Evolutionary conservation across 768 basidiomycete genomes (phyloP).

Genomic region (Amanita pseudoporphyria): DNA sequence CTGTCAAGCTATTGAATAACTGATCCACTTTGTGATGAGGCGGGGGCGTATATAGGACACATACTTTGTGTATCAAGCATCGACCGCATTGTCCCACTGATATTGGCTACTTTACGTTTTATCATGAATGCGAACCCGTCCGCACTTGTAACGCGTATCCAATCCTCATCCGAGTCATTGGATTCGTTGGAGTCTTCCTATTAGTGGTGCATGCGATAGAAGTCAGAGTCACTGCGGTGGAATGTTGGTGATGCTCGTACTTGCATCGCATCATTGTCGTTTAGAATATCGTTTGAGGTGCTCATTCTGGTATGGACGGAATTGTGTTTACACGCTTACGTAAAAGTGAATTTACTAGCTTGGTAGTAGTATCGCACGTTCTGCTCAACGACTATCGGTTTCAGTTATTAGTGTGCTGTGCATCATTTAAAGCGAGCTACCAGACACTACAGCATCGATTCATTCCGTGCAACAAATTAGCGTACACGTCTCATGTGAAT

Average conservation of each 20-base stretch:
- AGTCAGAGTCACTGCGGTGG: too few species aligned
- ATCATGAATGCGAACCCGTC: conserved; percentile 82
- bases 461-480: too few species aligned
- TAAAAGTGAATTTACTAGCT: too few species aligned
- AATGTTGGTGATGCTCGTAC: not conserved
- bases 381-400: too few species aligned
- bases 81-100: conserved; percentile 73
- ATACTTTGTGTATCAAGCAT: conserved; percentile 70
- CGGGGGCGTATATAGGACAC: conserved; percentile 10
- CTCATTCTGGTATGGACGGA: not conserved
- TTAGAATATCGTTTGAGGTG: too few species aligned
- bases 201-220: not conserved
- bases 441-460: too few species aligned
- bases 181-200: conserved; percentile 3
- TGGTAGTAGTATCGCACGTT: too few species aligned
- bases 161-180: conserved; percentile 40
- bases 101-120: conserved; percentile 60
- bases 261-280: not conserved
- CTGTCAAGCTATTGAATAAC: conserved; percentile 30
- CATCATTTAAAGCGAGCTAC: too few species aligned
- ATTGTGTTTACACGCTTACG: too few species aligned
- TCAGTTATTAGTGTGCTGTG: too few species aligned
- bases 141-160: conserved; percentile 67
- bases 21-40: not conserved
- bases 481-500: too few species aligned